These are phyloP conservation scores for Wickerhamiella domercqiae DNA, from an alignment of 805 yeast genomes.

Conservation along the genomic window DNA sequence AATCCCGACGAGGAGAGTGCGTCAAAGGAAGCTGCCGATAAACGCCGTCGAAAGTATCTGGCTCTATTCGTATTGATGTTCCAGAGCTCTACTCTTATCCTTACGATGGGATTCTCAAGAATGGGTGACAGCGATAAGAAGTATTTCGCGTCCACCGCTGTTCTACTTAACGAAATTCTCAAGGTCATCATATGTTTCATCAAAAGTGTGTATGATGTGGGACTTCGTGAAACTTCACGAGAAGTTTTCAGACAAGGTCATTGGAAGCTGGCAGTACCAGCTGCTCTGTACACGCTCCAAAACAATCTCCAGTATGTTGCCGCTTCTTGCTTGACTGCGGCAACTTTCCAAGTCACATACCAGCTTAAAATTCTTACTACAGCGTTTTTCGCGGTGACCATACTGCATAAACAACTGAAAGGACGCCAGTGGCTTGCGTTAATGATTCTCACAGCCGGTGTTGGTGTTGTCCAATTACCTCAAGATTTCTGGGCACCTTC, in stretches of 20 bases:
- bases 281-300: conserved; percentile 27
- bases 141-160: conserved; percentile 29
- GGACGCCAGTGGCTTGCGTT: conserved; percentile 26
- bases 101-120: conserved; percentile 31
- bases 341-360: conserved; percentile 30
- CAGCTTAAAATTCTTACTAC: conserved; percentile 31
- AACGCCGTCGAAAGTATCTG: conserved; percentile 17
- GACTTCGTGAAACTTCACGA: conserved; percentile 14
- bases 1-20: neutral
- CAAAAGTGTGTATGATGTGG: conserved; percentile 18
- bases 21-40: neutral
- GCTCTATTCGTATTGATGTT: conserved; percentile 27
- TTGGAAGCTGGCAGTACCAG: conserved; percentile 30
- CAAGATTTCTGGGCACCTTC: conserved; percentile 7
- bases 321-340: conserved; percentile 29
- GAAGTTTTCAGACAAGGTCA: conserved; percentile 25
- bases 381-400: conserved; percentile 28
- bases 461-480: conserved; percentile 29
- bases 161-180: conserved; percentile 26
- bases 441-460: conserved; percentile 25
- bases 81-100: conserved; percentile 27
- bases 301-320: conserved; percentile 29
- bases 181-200: conserved; percentile 23
- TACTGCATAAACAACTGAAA: conserved; percentile 23
- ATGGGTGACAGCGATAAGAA: conserved; percentile 23